phyloP scores from a whole-genome alignment of 2,329 filamentous ascomycete genomes.

The Xylariaceae sp. region DNA sequence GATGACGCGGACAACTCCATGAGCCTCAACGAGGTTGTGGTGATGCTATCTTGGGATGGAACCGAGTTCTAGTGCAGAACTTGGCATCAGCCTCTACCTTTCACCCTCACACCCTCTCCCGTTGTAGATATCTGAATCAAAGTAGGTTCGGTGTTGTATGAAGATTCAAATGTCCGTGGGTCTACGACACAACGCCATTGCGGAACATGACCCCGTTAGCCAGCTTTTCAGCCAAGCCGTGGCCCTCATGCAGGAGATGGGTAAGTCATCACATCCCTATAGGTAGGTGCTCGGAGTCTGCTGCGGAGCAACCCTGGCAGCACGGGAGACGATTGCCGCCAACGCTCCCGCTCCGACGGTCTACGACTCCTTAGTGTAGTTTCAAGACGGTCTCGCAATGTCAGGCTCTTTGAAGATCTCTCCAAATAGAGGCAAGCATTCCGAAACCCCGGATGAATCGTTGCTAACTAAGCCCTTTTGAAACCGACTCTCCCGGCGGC shows the following conservation, averaged over 20 bases:
- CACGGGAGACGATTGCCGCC: constrained; percentile 10
- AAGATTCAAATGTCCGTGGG: constrained; percentile 2
- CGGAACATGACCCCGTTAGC: constrained; percentile 15
- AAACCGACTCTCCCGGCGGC: constrained; percentile 1
- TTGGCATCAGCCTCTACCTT: constrained; percentile 17
- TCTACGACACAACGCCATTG: neutral
- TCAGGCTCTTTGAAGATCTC: neutral
- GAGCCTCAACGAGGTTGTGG: constrained; percentile 1
- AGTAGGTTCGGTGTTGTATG: neutral
- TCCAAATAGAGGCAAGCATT: neutral
- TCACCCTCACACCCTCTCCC: neutral
- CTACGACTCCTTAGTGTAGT: neutral
- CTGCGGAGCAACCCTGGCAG: constrained; percentile 27
- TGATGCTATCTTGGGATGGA: constrained; percentile 10
- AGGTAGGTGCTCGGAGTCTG: too few species aligned
- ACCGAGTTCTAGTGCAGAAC: constrained; percentile 12
- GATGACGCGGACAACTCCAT: neutral
- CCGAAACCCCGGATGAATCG: constrained; percentile 2
- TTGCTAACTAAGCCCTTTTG: constrained; percentile 1
- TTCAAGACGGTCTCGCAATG: neutral
- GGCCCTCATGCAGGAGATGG: constrained; percentile 9
- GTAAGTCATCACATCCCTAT: neutral
- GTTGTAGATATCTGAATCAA: too few species aligned
- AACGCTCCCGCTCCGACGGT: constrained; percentile 6
- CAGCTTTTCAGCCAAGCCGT: too few species aligned